phyloP scores from a whole-genome alignment of 2,329 filamentous ascomycete genomes.

The Penicillium sp. region DNA sequence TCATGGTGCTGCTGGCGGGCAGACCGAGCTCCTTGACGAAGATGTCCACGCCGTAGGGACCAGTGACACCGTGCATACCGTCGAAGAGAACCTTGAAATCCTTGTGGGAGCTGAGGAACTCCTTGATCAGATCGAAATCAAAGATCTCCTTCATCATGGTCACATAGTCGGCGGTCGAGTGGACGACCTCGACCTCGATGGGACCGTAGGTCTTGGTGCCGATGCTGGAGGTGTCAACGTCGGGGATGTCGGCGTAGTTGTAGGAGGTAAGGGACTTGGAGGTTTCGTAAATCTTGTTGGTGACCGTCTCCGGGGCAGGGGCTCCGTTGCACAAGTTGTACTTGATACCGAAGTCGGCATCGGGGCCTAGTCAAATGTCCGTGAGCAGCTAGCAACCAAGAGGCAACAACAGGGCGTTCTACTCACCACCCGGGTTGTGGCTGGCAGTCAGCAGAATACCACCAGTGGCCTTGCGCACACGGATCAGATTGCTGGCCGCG shows the following conservation, averaged over 20 bases:
- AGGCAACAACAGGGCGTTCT: neutral
- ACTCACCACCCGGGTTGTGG: constrained; percentile 93
- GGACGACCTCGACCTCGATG: constrained; percentile 91
- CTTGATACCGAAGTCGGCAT: constrained; percentile 98
- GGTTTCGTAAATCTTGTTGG: constrained; percentile 93
- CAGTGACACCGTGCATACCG: constrained; percentile 89
- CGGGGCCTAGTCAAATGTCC: constrained; percentile 61
- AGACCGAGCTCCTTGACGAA: constrained; percentile 92
- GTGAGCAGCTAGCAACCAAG: constrained; percentile 3
- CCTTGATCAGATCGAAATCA: constrained; percentile 93
- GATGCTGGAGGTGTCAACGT: constrained; percentile 78
- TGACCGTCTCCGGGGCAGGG: constrained; percentile 91
- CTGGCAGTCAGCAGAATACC: constrained; percentile 95
- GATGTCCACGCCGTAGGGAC: constrained; percentile 90
- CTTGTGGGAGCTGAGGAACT: constrained; percentile 79
- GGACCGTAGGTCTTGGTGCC: constrained; percentile 79
- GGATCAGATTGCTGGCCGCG: constrained; percentile 91
- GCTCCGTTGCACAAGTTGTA: constrained; percentile 98
- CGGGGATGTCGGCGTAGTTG: constrained; percentile 83
- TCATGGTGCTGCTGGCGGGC: constrained; percentile 73
- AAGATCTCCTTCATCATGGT: constrained; percentile 98
- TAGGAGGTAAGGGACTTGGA: constrained; percentile 89
- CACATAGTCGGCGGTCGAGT: constrained; percentile 88
- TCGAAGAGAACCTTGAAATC: constrained; percentile 98
- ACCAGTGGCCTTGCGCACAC: constrained; percentile 90